Conservation (phyloP, 2,329 filamentous ascomycete species). For the Penicillium fuscoglaucum region DNA sequence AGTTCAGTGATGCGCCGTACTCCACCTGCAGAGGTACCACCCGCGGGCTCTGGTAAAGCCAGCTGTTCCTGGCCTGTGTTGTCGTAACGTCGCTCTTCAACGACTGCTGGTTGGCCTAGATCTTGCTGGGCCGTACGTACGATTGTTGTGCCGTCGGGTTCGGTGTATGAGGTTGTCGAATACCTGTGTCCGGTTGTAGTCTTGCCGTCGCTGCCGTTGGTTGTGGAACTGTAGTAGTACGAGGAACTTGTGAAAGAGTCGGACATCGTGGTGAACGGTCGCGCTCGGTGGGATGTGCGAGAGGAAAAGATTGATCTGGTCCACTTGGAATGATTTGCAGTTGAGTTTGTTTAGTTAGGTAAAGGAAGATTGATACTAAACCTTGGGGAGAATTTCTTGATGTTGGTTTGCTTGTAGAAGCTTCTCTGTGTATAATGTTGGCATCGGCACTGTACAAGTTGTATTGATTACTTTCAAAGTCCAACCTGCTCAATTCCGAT, state of each 20-base stretch:
- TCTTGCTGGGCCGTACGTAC: slow-evolving; percentile 39
- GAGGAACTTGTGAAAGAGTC: slow-evolving; percentile 35
- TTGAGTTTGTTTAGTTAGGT: background rate
- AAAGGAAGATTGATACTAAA: background rate
- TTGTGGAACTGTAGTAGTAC: slow-evolving; percentile 36
- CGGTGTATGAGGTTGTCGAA: slow-evolving; percentile 34
- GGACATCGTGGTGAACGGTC: slow-evolving; percentile 21
- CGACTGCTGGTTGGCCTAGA: slow-evolving; percentile 34
- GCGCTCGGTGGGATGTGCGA: slow-evolving; percentile 10
- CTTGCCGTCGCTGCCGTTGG: slow-evolving; percentile 27
- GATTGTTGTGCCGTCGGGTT: slow-evolving; percentile 34
- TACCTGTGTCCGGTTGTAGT: slow-evolving; percentile 36
- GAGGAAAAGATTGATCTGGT: slow-evolving; percentile 9
- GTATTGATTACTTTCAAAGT: background rate
- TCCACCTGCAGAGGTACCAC: slow-evolving; percentile 23
- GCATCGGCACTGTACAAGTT: background rate
- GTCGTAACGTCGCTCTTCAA: slow-evolving; percentile 39
- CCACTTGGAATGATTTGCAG: slow-evolving; percentile 3
- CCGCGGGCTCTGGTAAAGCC: slow-evolving; percentile 11
- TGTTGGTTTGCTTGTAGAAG: background rate
- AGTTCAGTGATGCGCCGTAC: slow-evolving; percentile 33
- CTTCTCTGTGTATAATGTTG: background rate
- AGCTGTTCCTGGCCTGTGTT: slow-evolving; percentile 33
- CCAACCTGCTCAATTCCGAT: background rate
- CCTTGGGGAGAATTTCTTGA: background rate